A percentile compares a stretch with the other conserved stretches of the same genome.
These are phyloP conservation scores for Dioszegia hungarica DNA, from an alignment of 768 basidiomycete species.

Conservation along the genomic window DNA sequence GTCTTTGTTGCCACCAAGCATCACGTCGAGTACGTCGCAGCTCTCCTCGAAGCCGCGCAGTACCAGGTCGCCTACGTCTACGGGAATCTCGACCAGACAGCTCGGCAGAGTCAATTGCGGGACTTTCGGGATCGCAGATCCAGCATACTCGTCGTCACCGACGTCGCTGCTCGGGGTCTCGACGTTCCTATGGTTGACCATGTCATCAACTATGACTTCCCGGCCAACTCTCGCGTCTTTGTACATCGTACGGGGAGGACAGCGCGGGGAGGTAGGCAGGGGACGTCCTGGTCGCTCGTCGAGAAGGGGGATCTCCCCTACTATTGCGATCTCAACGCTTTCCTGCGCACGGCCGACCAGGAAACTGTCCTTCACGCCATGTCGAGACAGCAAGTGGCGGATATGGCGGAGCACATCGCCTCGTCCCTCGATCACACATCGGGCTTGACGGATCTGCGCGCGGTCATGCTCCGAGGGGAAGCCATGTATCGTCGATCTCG, in stretches of 20 bases:
- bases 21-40: slow-evolving; percentile 89
- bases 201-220: slow-evolving; percentile 97
- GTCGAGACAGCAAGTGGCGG: not conserved
- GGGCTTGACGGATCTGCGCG: slow-evolving; percentile 58
- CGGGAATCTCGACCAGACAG: slow-evolving; percentile 86
- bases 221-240: slow-evolving; percentile 85
- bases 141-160: slow-evolving; percentile 87
- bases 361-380: not conserved
- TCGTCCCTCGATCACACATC: slow-evolving; percentile 6
- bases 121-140: slow-evolving; percentile 76
- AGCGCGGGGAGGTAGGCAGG: slow-evolving; percentile 86
- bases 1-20: slow-evolving; percentile 96
- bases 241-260: slow-evolving; percentile 96
- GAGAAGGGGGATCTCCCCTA: slow-evolving; percentile 80
- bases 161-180: slow-evolving; percentile 95
- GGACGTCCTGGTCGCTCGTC: slow-evolving; percentile 95
- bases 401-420: slow-evolving; percentile 2
- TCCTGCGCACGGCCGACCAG: slow-evolving; percentile 56
- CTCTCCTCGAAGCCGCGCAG: slow-evolving; percentile 69
- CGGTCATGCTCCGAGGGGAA: slow-evolving; percentile 84
- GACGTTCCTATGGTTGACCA: slow-evolving; percentile 95
- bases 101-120: slow-evolving; percentile 84
- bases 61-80: slow-evolving; percentile 93
- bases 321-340: slow-evolving; percentile 86
- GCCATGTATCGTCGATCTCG: slow-evolving; percentile 90